Evolutionary conservation across 2,329 filamentous ascomycete genomes (phyloP), one percentile per base, ranked within the genome.

Genomic region (Fusarium graminum): DNA sequence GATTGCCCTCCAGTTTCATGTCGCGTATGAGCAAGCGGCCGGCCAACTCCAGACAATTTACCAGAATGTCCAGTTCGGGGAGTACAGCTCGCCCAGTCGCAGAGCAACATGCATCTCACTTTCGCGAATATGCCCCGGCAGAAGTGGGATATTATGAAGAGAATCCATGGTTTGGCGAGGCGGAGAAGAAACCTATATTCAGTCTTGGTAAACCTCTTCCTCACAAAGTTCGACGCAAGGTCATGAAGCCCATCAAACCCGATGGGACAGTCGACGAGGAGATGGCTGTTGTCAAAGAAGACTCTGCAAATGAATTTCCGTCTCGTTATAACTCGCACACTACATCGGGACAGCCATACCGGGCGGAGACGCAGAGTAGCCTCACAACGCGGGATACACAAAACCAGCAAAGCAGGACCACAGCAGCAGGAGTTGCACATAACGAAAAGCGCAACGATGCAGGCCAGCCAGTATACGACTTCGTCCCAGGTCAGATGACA

Each of bases 121-220:
- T 50, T 6, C 56, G 38, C 8, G 19, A 44, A 19, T 65, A 52
- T 46, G 56, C 46, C 19, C 65, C 63, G 2, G 69, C 71, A 0
- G 60, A 69, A 9, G 67, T 67, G 42, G 66, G 49, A 0, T 70
- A 70, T 14, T 57, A 55, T 7, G 40, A 70, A 6, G 63, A 65
- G 12, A 70, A 70, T 1, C 67, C 66, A 12, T 69, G 66, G 66
- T 69, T 67, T n/a, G 56, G 56, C 3, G 52, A 67, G 29, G 36
- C 41, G 4, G 57, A 44, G 2, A 53, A 62, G 17, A 70, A 70
- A 4, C 66, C 66, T 0, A 60, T 70, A 2, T 70, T 70, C 16
- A 70, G 67, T 26, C 59, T 70, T 7, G 67, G 63, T 12, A 64
- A 64, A 3, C 67, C 67, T 11, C 38, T 70, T 5, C 67, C 67